Evolutionary conservation across 164 flowering plant species (phyloP).

Genomic region (Taxillus chinensis): DNA sequence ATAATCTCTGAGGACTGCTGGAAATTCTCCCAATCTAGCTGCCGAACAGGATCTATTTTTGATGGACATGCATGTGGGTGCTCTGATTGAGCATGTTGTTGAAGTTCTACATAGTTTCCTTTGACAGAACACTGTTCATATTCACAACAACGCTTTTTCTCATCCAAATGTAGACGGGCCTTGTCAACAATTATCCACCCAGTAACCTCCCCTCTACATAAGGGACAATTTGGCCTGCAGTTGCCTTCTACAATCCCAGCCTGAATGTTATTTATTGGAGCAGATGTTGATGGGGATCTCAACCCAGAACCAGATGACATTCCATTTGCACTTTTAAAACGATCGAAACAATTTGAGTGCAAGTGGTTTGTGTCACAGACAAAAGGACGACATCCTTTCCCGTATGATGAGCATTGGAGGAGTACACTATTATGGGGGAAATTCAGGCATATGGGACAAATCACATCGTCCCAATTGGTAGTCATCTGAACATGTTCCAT

Average conservation of each 20-base stretch:
- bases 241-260: constrained; percentile 16
- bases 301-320: constrained; percentile 23
- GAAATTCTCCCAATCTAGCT: constrained; percentile 92
- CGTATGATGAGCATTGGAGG: constrained; percentile 77
- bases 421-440: constrained; percentile 88
- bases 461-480: constrained; percentile 63
- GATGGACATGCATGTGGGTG: constrained; percentile 93
- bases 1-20: constrained; percentile 91
- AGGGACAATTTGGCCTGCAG: constrained; percentile 57
- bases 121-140: constrained; percentile 49
- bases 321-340: constrained; percentile 60
- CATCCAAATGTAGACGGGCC: constrained; percentile 53
- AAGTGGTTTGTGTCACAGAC: constrained; percentile 81
- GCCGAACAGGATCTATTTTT: constrained; percentile 80
- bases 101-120: constrained; percentile 69
- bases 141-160: constrained; percentile 68
- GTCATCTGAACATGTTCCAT: constrained; percentile 37
- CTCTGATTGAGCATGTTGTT: constrained; percentile 55
- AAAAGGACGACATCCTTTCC: constrained; percentile 82
- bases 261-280: constrained; percentile 16
- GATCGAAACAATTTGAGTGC: constrained; percentile 86
- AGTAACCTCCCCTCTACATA: constrained; percentile 91
- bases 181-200: constrained; percentile 72
- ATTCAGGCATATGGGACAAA: constrained; percentile 90
- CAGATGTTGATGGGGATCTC: constrained; percentile 25